Evolutionary conservation across 768 basidiomycete species (phyloP).

Genomic region (Mycena alexandri): DNA sequence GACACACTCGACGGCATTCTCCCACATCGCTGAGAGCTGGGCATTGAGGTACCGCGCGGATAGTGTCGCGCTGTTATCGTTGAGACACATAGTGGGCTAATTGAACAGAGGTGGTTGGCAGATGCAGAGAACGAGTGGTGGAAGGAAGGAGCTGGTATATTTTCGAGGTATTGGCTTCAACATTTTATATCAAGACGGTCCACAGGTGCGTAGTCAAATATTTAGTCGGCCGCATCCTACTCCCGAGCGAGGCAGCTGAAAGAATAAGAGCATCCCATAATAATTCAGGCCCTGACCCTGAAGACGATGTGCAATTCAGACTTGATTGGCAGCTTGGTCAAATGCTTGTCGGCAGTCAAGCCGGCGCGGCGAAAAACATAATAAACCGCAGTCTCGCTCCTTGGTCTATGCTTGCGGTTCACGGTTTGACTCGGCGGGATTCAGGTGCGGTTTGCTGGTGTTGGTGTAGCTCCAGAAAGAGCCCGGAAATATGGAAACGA

Average conservation of each 20-base stretch:
- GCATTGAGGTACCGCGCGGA: conserved; percentile 28
- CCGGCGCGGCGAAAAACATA: neutral
- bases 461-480: too few species aligned
- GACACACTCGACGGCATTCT: conserved; percentile 25
- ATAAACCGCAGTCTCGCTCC: neutral
- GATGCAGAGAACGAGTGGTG: neutral
- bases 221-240: neutral
- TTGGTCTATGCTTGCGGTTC: too few species aligned
- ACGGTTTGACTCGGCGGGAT: too few species aligned
- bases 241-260: neutral
- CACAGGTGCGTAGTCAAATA: neutral
- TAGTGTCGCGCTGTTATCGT: conserved; percentile 18
- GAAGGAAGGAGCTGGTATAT: neutral
- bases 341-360: neutral
- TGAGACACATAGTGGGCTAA: conserved; percentile 16
- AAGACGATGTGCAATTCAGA: neutral
- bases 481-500: too few species aligned
- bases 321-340: neutral
- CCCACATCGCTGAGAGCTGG: conserved; percentile 25
- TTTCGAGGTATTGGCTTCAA: conserved; percentile 4
- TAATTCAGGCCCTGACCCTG: neutral
- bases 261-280: neutral
- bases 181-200: neutral
- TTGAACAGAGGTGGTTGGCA: neutral
- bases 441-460: too few species aligned